Percentiles rank a stretch among this genome's conserved stretches.
Evolutionary conservation across 768 basidiomycete species (phyloP).

Genomic region (Boletus huronensis): DNA sequence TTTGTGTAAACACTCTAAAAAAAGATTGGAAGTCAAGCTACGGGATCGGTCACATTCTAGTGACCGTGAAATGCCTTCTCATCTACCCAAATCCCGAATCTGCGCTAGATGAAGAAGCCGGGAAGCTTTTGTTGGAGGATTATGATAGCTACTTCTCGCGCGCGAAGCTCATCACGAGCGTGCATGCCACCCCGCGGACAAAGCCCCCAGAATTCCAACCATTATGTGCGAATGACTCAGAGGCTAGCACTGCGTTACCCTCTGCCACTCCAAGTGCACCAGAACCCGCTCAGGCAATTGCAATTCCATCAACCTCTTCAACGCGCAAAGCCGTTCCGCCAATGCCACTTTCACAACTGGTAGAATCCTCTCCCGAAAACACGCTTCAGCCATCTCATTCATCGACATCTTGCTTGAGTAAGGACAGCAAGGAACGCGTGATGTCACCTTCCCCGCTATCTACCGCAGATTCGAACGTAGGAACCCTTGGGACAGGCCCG

Average conservation of each 20-base stretch:
- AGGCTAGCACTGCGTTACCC: conserved; percentile 14
- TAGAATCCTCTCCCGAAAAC: conserved; percentile 37
- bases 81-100: conserved; percentile 98
- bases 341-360: conserved; percentile 37
- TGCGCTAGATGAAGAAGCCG: conserved; percentile 93
- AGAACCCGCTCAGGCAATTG: conserved; percentile 30
- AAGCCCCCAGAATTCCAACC: conserved; percentile 70
- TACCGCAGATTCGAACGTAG: conserved; percentile 68
- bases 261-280: conserved; percentile 18
- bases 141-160: conserved; percentile 86
- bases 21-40: conserved; percentile 95
- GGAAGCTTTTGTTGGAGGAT: conserved; percentile 85
- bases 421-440: conserved; percentile 54
- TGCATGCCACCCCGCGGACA: conserved; percentile 83
- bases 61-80: conserved; percentile 91
- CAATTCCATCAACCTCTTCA: conserved; percentile 40
- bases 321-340: conserved; percentile 43
- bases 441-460: conserved; percentile 66
- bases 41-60: conserved; percentile 87
- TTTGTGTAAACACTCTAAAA: conserved; percentile 96
- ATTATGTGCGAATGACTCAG: conserved; percentile 32
- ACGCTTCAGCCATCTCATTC: conserved; percentile 41
- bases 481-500: conserved; percentile 36
- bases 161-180: conserved; percentile 83
- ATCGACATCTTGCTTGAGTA: conserved; percentile 27